phyloP scores from a whole-genome alignment of 331 rosid species.

The Saraca asoca region DNA sequence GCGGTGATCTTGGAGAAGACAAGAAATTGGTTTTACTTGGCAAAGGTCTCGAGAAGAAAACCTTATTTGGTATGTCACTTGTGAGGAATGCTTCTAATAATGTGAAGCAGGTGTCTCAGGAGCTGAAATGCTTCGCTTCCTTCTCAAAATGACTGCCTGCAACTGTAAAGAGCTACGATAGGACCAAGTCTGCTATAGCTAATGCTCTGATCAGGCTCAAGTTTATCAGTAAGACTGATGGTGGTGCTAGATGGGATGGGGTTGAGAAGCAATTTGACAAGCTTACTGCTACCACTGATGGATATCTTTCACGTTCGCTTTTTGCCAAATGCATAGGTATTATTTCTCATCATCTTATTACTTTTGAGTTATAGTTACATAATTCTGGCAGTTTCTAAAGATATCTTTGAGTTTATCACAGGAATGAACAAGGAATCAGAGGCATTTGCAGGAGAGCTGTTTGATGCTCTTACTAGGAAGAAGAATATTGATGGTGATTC shows the following conservation, averaged over 20 bases:
- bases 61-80: slow-evolving; percentile 40
- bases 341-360: slow-evolving; percentile 7
- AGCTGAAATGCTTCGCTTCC: slow-evolving; percentile 55
- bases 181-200: slow-evolving; percentile 56
- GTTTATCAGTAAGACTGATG: slow-evolving; percentile 59
- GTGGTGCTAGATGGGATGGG: slow-evolving; percentile 52
- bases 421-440: slow-evolving; percentile 68
- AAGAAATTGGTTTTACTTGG: slow-evolving; percentile 37
- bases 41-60: slow-evolving; percentile 40
- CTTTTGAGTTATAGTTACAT: background rate
- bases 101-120: slow-evolving; percentile 47
- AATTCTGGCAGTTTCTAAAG: background rate
- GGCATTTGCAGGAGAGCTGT: slow-evolving; percentile 71
- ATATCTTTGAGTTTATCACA: slow-evolving; percentile 31
- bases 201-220: slow-evolving; percentile 65
- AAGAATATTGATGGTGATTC: slow-evolving; percentile 47
- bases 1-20: slow-evolving; percentile 29
- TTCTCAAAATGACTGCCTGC: slow-evolving; percentile 41
- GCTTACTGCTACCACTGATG: slow-evolving; percentile 55
- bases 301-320: slow-evolving; percentile 51
- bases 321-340: slow-evolving; percentile 66
- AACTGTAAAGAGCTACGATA: slow-evolving; percentile 37
- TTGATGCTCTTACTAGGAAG: slow-evolving; percentile 63
- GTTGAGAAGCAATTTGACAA: slow-evolving; percentile 51
- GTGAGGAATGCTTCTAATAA: slow-evolving; percentile 44